phyloP scores from a whole-genome alignment of 2,329 filamentous ascomycete species.

The Teratosphaeriaceae sp. region DNA sequence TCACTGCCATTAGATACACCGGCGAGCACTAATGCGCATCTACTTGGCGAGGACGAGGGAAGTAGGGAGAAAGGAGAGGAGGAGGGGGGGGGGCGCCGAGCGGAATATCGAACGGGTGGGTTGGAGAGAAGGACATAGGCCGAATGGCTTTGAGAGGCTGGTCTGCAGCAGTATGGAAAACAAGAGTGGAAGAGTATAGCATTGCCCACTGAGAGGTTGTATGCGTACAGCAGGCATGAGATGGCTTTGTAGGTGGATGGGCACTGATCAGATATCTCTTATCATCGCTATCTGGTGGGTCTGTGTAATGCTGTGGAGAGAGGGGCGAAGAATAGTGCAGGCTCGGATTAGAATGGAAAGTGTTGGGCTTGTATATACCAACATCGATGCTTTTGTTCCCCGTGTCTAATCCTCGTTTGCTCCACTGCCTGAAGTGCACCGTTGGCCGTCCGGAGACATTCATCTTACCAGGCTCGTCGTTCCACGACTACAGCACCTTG shows the following conservation, averaged over 20 bases:
- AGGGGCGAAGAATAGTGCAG: not conserved
- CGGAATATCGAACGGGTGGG: not conserved
- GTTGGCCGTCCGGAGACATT: no score
- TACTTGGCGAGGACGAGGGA: not conserved
- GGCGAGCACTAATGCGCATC: not conserved
- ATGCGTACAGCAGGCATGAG: constrained; percentile 1
- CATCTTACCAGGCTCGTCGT: no score
- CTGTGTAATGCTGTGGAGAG: not conserved
- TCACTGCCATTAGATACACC: constrained; percentile 1
- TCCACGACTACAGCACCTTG: no score
- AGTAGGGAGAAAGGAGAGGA: no score
- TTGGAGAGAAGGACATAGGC: not conserved
- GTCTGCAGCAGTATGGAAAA: not conserved
- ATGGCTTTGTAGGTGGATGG: not conserved
- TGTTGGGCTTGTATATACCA: not conserved
- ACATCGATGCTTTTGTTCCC: no score
- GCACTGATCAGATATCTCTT: not conserved
- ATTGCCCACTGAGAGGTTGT: constrained; percentile 1
- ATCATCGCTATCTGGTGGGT: not conserved
- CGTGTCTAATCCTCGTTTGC: no score
- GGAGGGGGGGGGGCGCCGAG: no score
- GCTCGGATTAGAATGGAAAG: constrained; percentile 1
- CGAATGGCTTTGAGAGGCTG: not conserved
- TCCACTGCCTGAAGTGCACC: no score
- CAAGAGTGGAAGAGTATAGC: not conserved